Evolutionary conservation across 441 rosid species (phyloP), one percentile per base, ranked within the genome.

Genomic region (Mallotus repandus): DNA sequence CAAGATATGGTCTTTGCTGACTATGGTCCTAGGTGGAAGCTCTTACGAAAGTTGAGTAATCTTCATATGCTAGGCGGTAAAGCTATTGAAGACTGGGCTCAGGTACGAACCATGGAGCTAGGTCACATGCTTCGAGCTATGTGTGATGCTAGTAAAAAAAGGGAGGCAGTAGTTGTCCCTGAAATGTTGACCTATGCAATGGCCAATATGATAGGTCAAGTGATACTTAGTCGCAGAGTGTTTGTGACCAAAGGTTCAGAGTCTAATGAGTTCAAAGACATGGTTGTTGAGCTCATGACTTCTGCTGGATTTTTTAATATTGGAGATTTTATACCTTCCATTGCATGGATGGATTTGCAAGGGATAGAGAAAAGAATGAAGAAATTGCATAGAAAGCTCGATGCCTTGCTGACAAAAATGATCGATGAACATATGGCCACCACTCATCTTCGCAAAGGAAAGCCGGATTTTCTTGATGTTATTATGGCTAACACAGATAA

Each of bases 231-330:
- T 57, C 83, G 86, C 4, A 78, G 90, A 1, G 85, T 89, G 68
- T 89, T 86, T 66, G 87, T 9, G 46, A 86, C 84, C 0, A 80
- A 84, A 29, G 90, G 90, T 2, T 38, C 79, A 0, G 87, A 86
- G 69, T 85, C 90, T 3, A 84, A 87, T 9, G 88, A 86, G 81
- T 87, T 87, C 66, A 87, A 84, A 35, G 89, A 86, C 68, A 87
- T 89, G 90, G 94, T 89, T 69, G 91, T 87, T 76, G 94, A 89
- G 78, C 86, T 88, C 16, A 89, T 89, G 92, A 88, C 89, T 0
- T 63, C 80, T 0, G 92, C 92, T 0, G 94, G 94, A 3, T 13
- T 19, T 48, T 88, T 88, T 73, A 89, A 88, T 22, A 78, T 88
- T 48, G 91, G 94, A 0, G 92, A 89, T 56, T 89, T 86, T 53